phyloP scores from a whole-genome alignment of 371 early-diverging fungal genomes.

The Apophysomyces sp. region DNA sequence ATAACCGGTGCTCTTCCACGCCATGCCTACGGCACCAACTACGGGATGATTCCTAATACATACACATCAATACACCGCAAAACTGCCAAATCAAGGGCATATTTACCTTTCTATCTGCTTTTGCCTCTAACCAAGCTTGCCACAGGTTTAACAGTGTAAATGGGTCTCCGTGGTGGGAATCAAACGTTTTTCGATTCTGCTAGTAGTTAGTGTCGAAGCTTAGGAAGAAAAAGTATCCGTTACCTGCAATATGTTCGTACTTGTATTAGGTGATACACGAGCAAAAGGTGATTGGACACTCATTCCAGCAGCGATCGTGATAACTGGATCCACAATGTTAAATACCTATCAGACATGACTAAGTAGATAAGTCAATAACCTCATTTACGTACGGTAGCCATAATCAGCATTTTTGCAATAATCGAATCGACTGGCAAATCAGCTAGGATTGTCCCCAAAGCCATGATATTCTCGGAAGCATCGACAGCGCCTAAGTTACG shows the following conservation, averaged over 20 bases:
- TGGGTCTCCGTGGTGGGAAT: constrained; percentile 65
- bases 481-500: constrained; percentile 61
- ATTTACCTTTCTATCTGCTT: constrained; percentile 42
- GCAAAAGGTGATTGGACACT: constrained; percentile 70
- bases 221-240: background rate
- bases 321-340: constrained; percentile 70
- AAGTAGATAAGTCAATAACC: background rate
- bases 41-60: constrained; percentile 44
- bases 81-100: too few species aligned
- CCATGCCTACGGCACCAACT: constrained; percentile 67
- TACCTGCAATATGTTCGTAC: constrained; percentile 44
- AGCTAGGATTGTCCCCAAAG: constrained; percentile 82
- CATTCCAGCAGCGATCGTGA: constrained; percentile 83
- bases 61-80: background rate
- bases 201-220: background rate
- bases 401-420: constrained; percentile 85
- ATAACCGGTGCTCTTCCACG: constrained; percentile 68
- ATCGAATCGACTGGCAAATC: constrained; percentile 84
- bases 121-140: constrained; percentile 63
- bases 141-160: constrained; percentile 65
- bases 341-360: constrained; percentile 33
- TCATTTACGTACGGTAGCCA: constrained; percentile 43
- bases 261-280: constrained; percentile 38
- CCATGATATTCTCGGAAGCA: constrained; percentile 62
- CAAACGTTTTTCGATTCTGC: constrained; percentile 52